phyloP scores from a whole-genome alignment of 495 filamentous ascomycete genomes.

The Trichoderma orchidacearum region DNA sequence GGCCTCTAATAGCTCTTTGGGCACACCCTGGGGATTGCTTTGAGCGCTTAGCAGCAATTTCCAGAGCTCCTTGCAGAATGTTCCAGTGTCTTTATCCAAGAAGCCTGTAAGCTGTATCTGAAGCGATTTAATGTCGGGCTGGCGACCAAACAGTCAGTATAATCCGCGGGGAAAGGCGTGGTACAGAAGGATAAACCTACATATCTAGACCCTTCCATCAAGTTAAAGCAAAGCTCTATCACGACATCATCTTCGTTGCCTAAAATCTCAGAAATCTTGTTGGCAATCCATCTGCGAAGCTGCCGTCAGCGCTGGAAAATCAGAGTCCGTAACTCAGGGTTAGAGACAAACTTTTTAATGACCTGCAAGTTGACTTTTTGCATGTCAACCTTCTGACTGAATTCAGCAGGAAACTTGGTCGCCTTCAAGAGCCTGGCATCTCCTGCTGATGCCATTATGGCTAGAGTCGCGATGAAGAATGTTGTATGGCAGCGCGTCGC shows the following conservation, averaged over 20 bases:
- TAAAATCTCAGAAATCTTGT: slow-evolving; percentile 73
- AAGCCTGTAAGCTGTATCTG: slow-evolving; percentile 92
- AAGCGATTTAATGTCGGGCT: slow-evolving; percentile 92
- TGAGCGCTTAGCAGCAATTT: slow-evolving; percentile 82
- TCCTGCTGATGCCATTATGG: slow-evolving; percentile 55
- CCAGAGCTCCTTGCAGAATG: slow-evolving; percentile 94
- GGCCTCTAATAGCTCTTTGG: slow-evolving; percentile 85
- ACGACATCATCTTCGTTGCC: slow-evolving; percentile 90
- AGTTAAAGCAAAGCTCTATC: slow-evolving; percentile 80
- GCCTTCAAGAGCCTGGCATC: slow-evolving; percentile 76
- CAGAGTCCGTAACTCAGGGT: background rate
- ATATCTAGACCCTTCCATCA: slow-evolving; percentile 67
- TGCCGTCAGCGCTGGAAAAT: slow-evolving; percentile 8
- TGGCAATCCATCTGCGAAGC: slow-evolving; percentile 70
- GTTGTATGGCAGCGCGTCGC: background rate
- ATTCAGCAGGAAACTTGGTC: slow-evolving; percentile 91
- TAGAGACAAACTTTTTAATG: slow-evolving; percentile 71
- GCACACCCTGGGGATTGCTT: slow-evolving; percentile 74
- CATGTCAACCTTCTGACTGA: slow-evolving; percentile 93
- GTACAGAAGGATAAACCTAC: slow-evolving; percentile 36
- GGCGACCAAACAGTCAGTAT: slow-evolving; percentile 2
- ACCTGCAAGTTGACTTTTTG: slow-evolving; percentile 91
- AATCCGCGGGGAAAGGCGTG: background rate
- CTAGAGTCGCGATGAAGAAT: background rate
- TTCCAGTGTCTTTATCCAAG: slow-evolving; percentile 79